Conservation (phyloP, 176 grass and related monocot species). For the Triticum timopheevii region DNA sequence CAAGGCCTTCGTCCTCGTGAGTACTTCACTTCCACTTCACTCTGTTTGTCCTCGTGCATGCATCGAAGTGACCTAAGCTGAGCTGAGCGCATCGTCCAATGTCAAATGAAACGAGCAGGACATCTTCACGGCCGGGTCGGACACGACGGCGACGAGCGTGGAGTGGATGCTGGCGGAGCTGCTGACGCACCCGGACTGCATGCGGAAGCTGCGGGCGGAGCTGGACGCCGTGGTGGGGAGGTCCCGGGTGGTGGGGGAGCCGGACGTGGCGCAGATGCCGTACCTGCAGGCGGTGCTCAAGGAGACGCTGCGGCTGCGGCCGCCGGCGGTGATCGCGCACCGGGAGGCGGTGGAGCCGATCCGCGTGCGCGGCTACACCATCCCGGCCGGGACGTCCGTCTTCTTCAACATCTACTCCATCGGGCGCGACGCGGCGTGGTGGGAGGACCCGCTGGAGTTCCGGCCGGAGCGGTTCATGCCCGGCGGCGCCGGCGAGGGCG, state of each 20-base stretch:
- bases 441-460: constrained; percentile 66
- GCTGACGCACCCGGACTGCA: not conserved
- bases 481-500: constrained; percentile 5
- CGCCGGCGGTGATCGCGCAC: not conserved
- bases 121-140: constrained; percentile 12
- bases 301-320: not conserved
- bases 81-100: too few species aligned
- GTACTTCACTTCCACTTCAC: too few species aligned
- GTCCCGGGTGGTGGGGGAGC: not conserved
- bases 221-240: not conserved
- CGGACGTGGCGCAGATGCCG: not conserved
- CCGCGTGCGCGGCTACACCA: not conserved
- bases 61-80: not conserved
- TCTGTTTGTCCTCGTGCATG: too few species aligned
- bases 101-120: not conserved
- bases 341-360: not conserved
- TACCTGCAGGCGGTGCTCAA: constrained; percentile 20
- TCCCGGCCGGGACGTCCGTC: not conserved
- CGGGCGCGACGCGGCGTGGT: constrained; percentile 5
- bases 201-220: not conserved
- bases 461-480: constrained; percentile 64
- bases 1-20: not conserved
- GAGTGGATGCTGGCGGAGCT: constrained; percentile 22
- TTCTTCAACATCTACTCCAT: constrained; percentile 17
- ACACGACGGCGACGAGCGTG: constrained; percentile 3